A percentile compares a stretch with the other conserved stretches of the same genome.
These are phyloP conservation scores for Moelleriella libera DNA, from an alignment of 2,329 filamentous ascomycete species.

Conservation along the genomic window DNA sequence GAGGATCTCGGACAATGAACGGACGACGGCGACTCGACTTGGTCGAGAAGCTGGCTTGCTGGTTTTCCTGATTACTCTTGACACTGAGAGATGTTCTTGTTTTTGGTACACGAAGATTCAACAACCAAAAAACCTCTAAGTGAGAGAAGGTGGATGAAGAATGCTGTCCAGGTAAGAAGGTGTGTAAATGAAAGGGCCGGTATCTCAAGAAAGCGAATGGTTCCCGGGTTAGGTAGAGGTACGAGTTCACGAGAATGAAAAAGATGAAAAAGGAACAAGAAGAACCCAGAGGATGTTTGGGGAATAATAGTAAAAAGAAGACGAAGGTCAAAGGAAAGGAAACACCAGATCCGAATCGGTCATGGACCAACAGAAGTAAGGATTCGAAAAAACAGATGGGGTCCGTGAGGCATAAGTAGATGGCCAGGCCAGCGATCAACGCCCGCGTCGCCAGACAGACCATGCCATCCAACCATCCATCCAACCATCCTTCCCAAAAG, in stretches of 20 bases:
- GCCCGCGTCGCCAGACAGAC: conserved; percentile 9
- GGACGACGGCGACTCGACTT: conserved; percentile 21
- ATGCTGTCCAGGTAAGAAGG: conserved; percentile 1
- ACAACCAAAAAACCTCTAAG: no score
- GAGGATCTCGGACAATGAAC: conserved; percentile 22
- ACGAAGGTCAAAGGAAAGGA: conserved; percentile 8
- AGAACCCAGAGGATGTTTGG: conserved; percentile 18
- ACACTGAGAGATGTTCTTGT: conserved; percentile 6
- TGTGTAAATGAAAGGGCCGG: conserved; percentile 28
- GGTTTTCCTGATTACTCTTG: conserved; percentile 10
- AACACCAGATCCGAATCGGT: conserved; percentile 29
- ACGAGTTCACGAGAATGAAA: conserved; percentile 18
- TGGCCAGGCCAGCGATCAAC: conserved; percentile 25
- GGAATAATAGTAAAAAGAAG: not conserved
- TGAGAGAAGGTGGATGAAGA: not conserved
- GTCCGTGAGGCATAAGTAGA: conserved; percentile 34
- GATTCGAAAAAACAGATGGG: conserved; percentile 17
- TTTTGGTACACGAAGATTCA: conserved; percentile 12
- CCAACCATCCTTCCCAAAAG: conserved; percentile 1
- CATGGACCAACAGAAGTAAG: conserved; percentile 32
- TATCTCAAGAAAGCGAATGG: conserved; percentile 19
- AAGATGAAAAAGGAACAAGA: conserved; percentile 26
- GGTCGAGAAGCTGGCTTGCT: conserved; percentile 5
- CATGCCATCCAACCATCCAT: not conserved
- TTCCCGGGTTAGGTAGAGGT: conserved; percentile 23